phyloP scores from a whole-genome alignment of 2,329 filamentous ascomycete species.

The Alternaria consortialis region DNA sequence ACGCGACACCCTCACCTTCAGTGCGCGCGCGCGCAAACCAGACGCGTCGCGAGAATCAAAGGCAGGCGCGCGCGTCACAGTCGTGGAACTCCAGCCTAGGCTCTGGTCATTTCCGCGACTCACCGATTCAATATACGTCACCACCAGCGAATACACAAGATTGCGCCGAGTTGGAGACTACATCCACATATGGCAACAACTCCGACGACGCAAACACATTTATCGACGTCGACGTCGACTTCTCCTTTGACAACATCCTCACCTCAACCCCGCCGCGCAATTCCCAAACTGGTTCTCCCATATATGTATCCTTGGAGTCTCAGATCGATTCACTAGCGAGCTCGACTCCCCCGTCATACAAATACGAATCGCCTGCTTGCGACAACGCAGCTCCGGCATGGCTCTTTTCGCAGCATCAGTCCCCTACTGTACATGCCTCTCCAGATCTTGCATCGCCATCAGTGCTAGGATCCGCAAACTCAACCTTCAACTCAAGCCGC shows the following conservation, averaged over 20 bases:
- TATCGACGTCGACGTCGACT: slow-evolving; percentile 16
- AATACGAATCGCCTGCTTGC: background rate
- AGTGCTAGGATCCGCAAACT: background rate
- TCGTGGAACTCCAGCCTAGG: background rate
- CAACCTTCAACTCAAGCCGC: background rate
- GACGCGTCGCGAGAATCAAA: slow-evolving; percentile 15
- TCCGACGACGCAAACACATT: background rate
- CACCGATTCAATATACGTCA: slow-evolving; percentile 2
- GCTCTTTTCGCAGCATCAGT: background rate
- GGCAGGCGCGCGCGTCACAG: background rate
- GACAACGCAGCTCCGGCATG: slow-evolving; percentile 2
- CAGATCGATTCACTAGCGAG: background rate
- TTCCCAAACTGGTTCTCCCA: slow-evolving; percentile 18
- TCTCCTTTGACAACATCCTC: slow-evolving; percentile 28
- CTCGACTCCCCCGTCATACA: background rate
- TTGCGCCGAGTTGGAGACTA: background rate
- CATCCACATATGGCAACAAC: background rate
- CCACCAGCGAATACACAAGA: background rate
- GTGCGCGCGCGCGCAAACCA: slow-evolving; percentile 14
- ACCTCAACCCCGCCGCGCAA: slow-evolving; percentile 23
- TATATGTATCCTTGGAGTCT: slow-evolving; percentile 12
- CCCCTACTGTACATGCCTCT: background rate
- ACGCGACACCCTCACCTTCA: slow-evolving; percentile 22
- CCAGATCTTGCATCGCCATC: background rate
- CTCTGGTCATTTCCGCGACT: background rate